Evolutionary conservation across 805 yeast genomes (phyloP), one percentile per base, ranked within the genome.

Genomic region (Saturnispora besseyi): DNA sequence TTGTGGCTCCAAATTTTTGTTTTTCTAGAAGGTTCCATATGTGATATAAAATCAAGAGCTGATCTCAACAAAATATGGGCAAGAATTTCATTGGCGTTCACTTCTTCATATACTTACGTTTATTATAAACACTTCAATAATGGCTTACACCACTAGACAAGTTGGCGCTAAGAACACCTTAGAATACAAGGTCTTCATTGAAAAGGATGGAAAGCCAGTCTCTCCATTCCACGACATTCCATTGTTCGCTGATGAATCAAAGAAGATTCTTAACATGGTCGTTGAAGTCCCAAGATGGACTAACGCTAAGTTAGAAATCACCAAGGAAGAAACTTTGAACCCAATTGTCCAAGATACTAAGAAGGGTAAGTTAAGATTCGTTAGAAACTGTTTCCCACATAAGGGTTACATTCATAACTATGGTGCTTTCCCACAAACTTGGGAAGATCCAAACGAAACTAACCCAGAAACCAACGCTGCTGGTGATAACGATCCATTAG

Each of bases 221-320:
- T 90, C 97, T 56, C 87, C 98, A 49, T 89, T 91, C 87, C 99
- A 93, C 66, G 95, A 85, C 65, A 81, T 86, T 57, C 93, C 95
- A 56, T 78, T 93, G 68, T 90, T 83, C 64, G 97, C 98, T 62
- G 93, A 91, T 72, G 87, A 88, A 68, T 90, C 87, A 65, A 85
- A 87, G 75, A 82, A 90, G 63, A 78, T 90, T 61, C 75, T 85
- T 59, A 86, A 85, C 78, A 62, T 66, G 66, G 57, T 93, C 61
- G 97, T 93, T 56, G 99, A 93, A 73, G 89, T 93, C 58, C 99
- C 99, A 66, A 85, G 98, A 71, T 91, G 97, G 97, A 79, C 96
- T 64, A 93, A 93, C 68, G 98, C 97, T 57, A 93, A 93, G 76
- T 77, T 90, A 69, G 99, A 93, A 72, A 89, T 90, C 70, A 79